Evolutionary conservation across 1,139 yeast genomes (phyloP).

Genomic region (Lodderomyces margitis): DNA sequence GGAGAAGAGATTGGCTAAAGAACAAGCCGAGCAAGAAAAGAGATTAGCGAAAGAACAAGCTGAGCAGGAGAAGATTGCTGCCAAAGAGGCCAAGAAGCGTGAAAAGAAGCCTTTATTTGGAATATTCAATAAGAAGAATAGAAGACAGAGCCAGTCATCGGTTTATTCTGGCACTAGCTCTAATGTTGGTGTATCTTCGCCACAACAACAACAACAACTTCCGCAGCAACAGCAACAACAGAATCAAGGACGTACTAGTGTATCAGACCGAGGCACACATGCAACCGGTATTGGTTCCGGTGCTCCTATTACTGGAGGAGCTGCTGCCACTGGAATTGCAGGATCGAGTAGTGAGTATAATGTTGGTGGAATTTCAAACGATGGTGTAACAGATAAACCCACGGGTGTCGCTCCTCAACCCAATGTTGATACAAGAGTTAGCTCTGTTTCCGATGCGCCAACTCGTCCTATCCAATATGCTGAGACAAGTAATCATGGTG

Average conservation of each 20-base stretch:
- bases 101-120: conserved; percentile 9
- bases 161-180: conserved; percentile 4
- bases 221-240: neutral
- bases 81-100: conserved; percentile 16
- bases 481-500: neutral
- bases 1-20: conserved; percentile 15
- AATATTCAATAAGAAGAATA: conserved; percentile 9
- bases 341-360: neutral
- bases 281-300: neutral
- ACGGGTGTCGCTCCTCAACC: neutral
- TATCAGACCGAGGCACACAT: neutral
- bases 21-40: conserved; percentile 12
- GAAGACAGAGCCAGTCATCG: conserved; percentile 10
- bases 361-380: neutral
- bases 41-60: conserved; percentile 10
- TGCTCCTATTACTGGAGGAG: conserved; percentile 1
- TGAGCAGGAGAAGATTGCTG: conserved; percentile 14
- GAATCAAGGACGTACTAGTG: neutral
- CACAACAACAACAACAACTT: conserved; percentile 1
- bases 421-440: neutral
- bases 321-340: neutral
- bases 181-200: neutral
- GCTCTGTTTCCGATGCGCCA: neutral
- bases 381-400: neutral
- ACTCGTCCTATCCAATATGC: neutral